These are phyloP conservation scores for Fusarium sterilihyphosum DNA, from an alignment of 2,329 filamentous ascomycete species.

Conservation along the genomic window DNA sequence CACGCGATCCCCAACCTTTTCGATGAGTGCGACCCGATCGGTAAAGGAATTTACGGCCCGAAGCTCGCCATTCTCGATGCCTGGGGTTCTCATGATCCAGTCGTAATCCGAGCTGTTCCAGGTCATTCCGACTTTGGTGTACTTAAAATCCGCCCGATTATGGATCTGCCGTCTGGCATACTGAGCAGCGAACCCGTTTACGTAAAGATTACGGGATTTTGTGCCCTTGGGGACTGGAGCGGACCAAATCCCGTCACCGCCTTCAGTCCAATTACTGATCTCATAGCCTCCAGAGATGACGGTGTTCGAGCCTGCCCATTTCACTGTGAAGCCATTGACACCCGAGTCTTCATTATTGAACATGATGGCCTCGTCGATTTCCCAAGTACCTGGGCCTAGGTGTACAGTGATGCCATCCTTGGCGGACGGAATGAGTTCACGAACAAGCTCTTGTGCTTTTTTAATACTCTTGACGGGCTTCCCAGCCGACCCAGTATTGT, in stretches of 20 bases:
- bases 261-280: neutral
- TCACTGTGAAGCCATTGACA: neutral
- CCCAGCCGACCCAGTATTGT: neutral
- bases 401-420: neutral
- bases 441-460: conserved; percentile 3
- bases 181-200: neutral
- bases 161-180: neutral
- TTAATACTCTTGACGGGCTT: neutral
- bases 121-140: neutral
- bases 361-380: neutral
- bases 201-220: neutral
- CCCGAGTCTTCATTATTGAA: neutral
- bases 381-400: neutral
- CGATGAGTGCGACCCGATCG: neutral
- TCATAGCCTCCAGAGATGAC: neutral
- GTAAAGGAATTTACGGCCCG: neutral
- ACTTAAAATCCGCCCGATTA: neutral
- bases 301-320: neutral
- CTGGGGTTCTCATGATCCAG: neutral
- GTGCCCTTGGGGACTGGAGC: neutral
- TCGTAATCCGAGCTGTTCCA: conserved; percentile 2
- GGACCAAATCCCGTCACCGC: neutral
- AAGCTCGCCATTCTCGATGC: neutral
- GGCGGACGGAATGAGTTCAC: neutral
- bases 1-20: neutral